These are phyloP conservation scores for Cymbopogon citratus DNA, from an alignment of 176 grass and related monocot genomes.

Conservation along the genomic window DNA sequence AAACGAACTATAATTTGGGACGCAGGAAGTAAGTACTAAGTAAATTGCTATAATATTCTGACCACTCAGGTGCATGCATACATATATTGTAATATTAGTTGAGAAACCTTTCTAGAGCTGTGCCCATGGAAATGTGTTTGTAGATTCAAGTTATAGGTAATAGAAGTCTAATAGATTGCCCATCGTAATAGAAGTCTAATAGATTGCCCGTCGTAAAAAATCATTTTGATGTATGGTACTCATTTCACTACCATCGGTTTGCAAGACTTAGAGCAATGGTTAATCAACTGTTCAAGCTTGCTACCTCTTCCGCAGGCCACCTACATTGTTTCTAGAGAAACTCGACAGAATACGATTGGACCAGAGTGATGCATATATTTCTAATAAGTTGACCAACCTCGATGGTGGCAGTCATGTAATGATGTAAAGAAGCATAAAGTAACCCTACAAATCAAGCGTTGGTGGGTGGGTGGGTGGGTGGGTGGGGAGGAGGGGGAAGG, in stretches of 20 bases:
- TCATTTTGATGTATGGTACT: neutral
- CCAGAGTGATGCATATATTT: neutral
- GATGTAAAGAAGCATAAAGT: conserved; percentile 5
- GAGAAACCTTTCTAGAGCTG: neutral
- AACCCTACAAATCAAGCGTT: neutral
- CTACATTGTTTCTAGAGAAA: neutral
- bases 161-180: neutral
- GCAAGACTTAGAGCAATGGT: neutral
- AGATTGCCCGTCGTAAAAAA: neutral
- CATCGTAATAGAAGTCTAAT: too few species aligned
- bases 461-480: neutral
- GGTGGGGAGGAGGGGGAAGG: too few species aligned
- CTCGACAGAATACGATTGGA: neutral
- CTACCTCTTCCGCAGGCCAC: neutral
- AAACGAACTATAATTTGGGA: too few species aligned
- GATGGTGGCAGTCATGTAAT: neutral
- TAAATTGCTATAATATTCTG: too few species aligned
- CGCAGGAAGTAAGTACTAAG: neutral
- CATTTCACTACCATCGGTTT: neutral
- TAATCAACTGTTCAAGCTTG: neutral
- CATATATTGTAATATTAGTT: neutral
- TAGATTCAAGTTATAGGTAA: neutral
- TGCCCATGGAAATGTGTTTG: neutral
- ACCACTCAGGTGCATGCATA: too few species aligned
- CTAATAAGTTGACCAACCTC: neutral